Percentiles rank a stretch among this genome's conserved stretches.
phyloP scores from a whole-genome alignment of 495 filamentous ascomycete genomes.

The Hypoxylon intermedium region DNA sequence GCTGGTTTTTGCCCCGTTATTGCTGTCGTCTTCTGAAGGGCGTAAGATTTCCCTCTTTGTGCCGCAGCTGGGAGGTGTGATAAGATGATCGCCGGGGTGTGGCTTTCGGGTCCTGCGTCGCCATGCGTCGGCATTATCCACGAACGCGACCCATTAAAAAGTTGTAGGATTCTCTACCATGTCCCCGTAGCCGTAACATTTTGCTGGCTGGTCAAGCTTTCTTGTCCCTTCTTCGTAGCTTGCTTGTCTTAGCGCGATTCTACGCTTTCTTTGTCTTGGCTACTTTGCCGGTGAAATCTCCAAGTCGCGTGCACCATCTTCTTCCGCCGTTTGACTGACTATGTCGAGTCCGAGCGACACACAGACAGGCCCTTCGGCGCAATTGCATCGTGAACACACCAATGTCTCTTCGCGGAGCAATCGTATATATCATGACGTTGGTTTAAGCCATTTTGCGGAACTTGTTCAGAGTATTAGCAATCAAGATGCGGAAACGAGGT shows the following conservation, averaged over 20 bases:
- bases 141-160: slow-evolving; percentile 23
- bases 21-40: neutral
- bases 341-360: slow-evolving; percentile 11
- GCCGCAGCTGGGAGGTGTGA: slow-evolving; percentile 1
- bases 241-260: neutral
- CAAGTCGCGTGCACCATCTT: neutral
- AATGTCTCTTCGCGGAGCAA: slow-evolving; percentile 15
- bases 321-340: neutral
- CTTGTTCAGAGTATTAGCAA: slow-evolving; percentile 48
- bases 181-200: slow-evolving; percentile 9
- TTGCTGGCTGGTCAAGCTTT: slow-evolving; percentile 11
- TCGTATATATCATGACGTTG: slow-evolving; percentile 13
- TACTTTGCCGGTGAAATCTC: neutral
- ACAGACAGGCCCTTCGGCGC: neutral
- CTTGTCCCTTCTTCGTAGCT: neutral
- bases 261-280: neutral
- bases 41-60: neutral
- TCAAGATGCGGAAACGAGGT: slow-evolving; percentile 44
- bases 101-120: slow-evolving; percentile 28
- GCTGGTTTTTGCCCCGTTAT: no score
- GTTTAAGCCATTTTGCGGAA: slow-evolving; percentile 28
- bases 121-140: slow-evolving; percentile 29
- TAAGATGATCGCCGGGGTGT: slow-evolving; percentile 26
- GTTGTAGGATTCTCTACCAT: slow-evolving; percentile 5
- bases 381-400: slow-evolving; percentile 17